Evolutionary conservation across 228 moss, liverwort and hornwort genomes (phyloP).

Genomic region (Sphagnum fallax): DNA sequence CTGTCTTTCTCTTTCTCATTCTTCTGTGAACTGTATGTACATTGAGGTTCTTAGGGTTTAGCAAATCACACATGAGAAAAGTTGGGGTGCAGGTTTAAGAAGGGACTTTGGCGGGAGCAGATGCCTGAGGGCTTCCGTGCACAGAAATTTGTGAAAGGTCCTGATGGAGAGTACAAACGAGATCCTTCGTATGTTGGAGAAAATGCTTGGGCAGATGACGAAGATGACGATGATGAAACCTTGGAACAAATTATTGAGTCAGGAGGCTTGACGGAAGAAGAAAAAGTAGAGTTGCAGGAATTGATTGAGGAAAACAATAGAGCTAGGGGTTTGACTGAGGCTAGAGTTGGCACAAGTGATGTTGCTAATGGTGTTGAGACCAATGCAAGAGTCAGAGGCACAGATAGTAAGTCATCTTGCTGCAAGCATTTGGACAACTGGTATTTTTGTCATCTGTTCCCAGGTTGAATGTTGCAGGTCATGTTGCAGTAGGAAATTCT

Average conservation of each 20-base stretch:
- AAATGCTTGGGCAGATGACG: conserved; percentile 35
- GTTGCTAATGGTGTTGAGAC: conserved; percentile 12
- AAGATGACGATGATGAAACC: conserved; percentile 12
- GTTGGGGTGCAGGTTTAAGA: conserved; percentile 51
- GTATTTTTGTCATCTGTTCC: neutral
- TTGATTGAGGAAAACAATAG: conserved; percentile 27
- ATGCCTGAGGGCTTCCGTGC: conserved; percentile 59
- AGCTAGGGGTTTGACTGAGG: conserved; percentile 20
- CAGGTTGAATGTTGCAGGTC: too few relatives aligned
- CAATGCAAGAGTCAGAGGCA: conserved; percentile 3
- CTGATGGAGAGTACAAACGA: conserved; percentile 55
- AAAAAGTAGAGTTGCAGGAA: conserved; percentile 47
- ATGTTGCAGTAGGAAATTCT: too few relatives aligned
- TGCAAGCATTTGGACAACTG: neutral
- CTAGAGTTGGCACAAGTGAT: conserved; percentile 17
- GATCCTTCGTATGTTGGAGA: conserved; percentile 71
- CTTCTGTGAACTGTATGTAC: neutral
- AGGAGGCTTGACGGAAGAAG: conserved; percentile 44
- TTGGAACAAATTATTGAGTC: conserved; percentile 41
- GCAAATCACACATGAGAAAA: conserved; percentile 1
- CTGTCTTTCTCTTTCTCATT: neutral
- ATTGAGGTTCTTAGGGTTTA: neutral
- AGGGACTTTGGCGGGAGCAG: conserved; percentile 53
- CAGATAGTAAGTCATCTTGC: neutral
- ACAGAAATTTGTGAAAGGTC: conserved; percentile 50